Percentiles rank a stretch among this genome's conserved stretches.
Conservation (phyloP, 257 asterid genomes). For the Oldenlandia corymbosa region DNA sequence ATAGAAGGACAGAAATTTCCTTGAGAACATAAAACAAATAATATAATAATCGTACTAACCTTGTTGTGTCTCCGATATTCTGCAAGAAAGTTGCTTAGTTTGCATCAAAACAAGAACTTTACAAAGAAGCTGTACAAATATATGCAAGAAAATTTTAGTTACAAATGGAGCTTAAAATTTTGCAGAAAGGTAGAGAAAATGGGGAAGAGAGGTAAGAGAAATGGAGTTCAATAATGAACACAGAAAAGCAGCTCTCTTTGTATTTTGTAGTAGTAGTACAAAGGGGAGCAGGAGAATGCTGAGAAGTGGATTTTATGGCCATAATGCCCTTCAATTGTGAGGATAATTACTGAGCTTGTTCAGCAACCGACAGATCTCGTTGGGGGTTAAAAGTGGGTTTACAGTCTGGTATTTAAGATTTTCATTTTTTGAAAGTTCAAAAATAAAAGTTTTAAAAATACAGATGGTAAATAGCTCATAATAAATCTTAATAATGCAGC, state of each 20-base stretch:
- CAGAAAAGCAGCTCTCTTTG: background rate
- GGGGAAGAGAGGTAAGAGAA: background rate
- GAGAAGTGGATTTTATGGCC: background rate
- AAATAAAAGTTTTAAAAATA: no score
- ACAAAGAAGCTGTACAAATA: background rate
- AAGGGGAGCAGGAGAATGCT: background rate
- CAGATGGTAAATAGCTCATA: no score
- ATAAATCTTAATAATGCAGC: no score
- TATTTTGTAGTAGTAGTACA: background rate
- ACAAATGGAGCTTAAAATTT: background rate
- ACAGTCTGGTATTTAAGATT: no score
- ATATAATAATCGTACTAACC: slow-evolving; percentile 13
- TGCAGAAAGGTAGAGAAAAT: slow-evolving; percentile 13
- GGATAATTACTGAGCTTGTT: slow-evolving; percentile 16
- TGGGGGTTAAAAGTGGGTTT: background rate
- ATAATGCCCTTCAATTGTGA: slow-evolving; percentile 14
- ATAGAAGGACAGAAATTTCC: background rate
- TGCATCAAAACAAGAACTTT: slow-evolving; percentile 2
- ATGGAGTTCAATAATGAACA: slow-evolving; percentile 8
- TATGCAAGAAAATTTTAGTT: background rate
- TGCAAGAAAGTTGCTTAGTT: background rate
- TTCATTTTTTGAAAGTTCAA: no score
- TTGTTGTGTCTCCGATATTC: slow-evolving; percentile 16
- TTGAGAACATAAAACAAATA: slow-evolving; percentile 23
- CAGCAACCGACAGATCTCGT: slow-evolving; percentile 27